Percentiles rank a stretch among this genome's conserved stretches.
Evolutionary conservation across 371 early-diverging fungal species (phyloP).

Genomic region (Mortierella sp.): DNA sequence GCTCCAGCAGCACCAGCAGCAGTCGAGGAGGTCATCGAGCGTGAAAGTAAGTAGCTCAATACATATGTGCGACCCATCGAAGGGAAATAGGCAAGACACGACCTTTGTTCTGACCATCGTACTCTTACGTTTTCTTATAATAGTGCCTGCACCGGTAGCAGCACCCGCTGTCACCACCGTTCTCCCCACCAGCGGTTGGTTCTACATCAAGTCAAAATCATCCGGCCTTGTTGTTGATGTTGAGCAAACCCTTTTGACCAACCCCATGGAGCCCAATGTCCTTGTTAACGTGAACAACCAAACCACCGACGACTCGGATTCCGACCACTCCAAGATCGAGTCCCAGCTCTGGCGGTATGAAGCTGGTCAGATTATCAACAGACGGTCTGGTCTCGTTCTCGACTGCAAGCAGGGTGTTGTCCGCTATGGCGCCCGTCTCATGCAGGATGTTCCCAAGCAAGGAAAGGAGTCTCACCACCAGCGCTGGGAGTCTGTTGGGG

Average conservation of each 20-base stretch:
- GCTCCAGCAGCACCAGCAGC: constrained; percentile 17
- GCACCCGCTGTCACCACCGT: constrained; percentile 11
- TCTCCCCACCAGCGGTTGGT: constrained; percentile 52
- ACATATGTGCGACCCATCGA: background rate
- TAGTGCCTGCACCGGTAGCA: background rate
- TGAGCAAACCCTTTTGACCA: constrained; percentile 30
- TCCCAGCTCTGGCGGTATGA: constrained; percentile 66
- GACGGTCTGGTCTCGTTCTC: constrained; percentile 59
- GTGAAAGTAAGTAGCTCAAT: constrained; percentile 19
- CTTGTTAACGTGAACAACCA: constrained; percentile 36
- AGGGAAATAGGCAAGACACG: background rate
- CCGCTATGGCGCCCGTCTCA: constrained; percentile 68
- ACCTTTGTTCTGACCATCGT: background rate
- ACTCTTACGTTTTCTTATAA: background rate
- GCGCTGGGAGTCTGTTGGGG: constrained; percentile 48
- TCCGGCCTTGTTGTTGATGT: constrained; percentile 50
- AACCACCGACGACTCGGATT: constrained; percentile 22
- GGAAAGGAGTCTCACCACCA: constrained; percentile 56
- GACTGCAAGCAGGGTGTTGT: constrained; percentile 60
- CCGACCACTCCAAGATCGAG: constrained; percentile 37
- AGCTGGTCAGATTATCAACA: constrained; percentile 69
- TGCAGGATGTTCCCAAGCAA: constrained; percentile 60
- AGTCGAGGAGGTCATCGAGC: constrained; percentile 18
- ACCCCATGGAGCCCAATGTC: constrained; percentile 37
- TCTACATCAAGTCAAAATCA: constrained; percentile 49